phyloP scores from a whole-genome alignment of 495 filamentous ascomycete genomes.

The Gamarada debralockiae region DNA sequence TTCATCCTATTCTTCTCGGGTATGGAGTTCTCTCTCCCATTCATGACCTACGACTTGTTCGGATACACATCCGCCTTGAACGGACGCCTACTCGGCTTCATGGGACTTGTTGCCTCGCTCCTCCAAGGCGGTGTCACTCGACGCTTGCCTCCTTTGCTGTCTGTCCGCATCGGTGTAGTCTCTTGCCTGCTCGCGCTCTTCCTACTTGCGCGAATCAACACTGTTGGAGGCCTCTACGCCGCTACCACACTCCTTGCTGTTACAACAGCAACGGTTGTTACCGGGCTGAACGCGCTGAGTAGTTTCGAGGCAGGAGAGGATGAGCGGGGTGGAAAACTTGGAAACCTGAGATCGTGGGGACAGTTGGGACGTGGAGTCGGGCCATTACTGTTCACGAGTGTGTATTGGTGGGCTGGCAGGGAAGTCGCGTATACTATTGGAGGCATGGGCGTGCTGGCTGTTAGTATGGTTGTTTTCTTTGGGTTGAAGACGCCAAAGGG shows the following conservation, averaged over 20 bases:
- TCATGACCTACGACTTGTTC: conserved; percentile 95
- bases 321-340: conserved; percentile 82
- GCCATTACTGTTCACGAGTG: conserved; percentile 84
- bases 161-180: conserved; percentile 73
- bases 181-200: conserved; percentile 77
- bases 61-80: conserved; percentile 71
- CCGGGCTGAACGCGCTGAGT: conserved; percentile 84
- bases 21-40: conserved; percentile 93
- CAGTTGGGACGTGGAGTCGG: conserved; percentile 85
- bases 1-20: conserved; percentile 97
- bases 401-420: conserved; percentile 98
- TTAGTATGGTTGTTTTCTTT: conserved; percentile 66
- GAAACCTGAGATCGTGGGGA: conserved; percentile 76
- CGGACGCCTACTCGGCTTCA: conserved; percentile 85
- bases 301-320: conserved; percentile 80
- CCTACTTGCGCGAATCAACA: conserved; percentile 64
- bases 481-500: conserved; percentile 50
- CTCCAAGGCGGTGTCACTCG: conserved; percentile 85
- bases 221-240: conserved; percentile 65
- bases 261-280: conserved; percentile 91
- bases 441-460: conserved; percentile 70
- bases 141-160: conserved; percentile 70
- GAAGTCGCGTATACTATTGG: conserved; percentile 81
- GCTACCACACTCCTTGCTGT: conserved; percentile 81
- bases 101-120: conserved; percentile 87